Percentiles rank a stretch among this genome's conserved stretches.
These are phyloP conservation scores for Aquilaria malaccensis DNA, from an alignment of 345 rosid species.

Conservation along the genomic window DNA sequence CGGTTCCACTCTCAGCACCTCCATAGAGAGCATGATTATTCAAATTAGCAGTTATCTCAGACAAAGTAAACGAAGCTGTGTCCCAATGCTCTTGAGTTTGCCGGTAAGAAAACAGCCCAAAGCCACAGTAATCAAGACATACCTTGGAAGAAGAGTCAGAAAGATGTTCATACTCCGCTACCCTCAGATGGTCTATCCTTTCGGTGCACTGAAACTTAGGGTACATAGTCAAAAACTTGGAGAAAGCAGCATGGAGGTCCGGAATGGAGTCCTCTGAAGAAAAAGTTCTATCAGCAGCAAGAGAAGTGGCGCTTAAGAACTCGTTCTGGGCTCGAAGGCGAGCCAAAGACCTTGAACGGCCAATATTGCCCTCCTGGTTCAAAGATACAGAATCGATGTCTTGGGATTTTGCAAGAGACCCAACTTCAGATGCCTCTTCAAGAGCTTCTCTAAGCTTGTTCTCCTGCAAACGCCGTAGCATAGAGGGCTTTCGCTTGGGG, in stretches of 20 bases:
- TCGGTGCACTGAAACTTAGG: slow-evolving; percentile 67
- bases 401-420: slow-evolving; percentile 64
- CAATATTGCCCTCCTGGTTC: slow-evolving; percentile 41
- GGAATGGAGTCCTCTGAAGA: slow-evolving; percentile 50
- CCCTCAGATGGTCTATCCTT: slow-evolving; percentile 61
- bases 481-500: slow-evolving; percentile 32
- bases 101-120: slow-evolving; percentile 69
- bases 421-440: slow-evolving; percentile 85
- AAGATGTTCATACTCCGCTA: slow-evolving; percentile 61
- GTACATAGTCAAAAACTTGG: slow-evolving; percentile 72
- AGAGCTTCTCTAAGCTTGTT: slow-evolving; percentile 76
- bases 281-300: slow-evolving; percentile 51
- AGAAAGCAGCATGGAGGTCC: slow-evolving; percentile 49
- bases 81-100: slow-evolving; percentile 71
- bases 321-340: slow-evolving; percentile 78
- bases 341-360: slow-evolving; percentile 80
- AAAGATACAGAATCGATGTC: slow-evolving; percentile 46
- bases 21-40: slow-evolving; percentile 81
- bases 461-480: slow-evolving; percentile 68
- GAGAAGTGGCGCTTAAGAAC: slow-evolving; percentile 68
- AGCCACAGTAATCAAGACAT: slow-evolving; percentile 94
- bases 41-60: slow-evolving; percentile 83
- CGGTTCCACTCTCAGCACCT: slow-evolving; percentile 73
- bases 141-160: slow-evolving; percentile 56
- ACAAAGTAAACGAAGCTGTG: slow-evolving; percentile 63